Evolutionary conservation across 164 flowering plant species (phyloP).

Genomic region (Tinospora cordifolia): DNA sequence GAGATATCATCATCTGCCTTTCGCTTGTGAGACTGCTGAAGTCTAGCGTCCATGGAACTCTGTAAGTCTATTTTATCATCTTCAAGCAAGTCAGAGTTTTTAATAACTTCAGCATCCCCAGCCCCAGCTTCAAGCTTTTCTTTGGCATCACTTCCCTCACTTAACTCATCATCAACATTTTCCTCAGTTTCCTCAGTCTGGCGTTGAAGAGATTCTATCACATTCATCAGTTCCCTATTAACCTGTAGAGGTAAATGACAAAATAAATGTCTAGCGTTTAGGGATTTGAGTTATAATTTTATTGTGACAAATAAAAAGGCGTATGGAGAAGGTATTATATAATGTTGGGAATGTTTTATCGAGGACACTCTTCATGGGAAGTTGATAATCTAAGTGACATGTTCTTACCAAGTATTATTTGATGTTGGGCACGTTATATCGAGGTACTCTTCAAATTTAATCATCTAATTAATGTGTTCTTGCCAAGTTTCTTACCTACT

Average conservation of each 20-base stretch:
- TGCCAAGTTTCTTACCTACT: no score
- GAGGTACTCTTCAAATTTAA: no score
- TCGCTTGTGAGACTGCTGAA: background rate
- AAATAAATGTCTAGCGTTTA: background rate
- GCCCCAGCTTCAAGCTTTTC: background rate
- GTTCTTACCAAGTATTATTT: no score
- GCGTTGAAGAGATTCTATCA: conserved; percentile 49
- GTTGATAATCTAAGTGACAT: no score
- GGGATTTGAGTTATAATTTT: no score
- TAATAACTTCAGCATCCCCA: background rate
- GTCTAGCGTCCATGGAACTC: conserved; percentile 1
- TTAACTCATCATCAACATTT: conserved; percentile 3
- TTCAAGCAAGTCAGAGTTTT: conserved; percentile 6
- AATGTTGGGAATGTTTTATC: no score
- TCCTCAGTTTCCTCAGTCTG: conserved; percentile 1
- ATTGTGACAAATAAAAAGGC: background rate
- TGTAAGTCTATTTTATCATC: background rate
- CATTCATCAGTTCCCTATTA: conserved; percentile 60
- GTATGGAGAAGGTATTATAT: no score
- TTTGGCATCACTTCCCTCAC: background rate
- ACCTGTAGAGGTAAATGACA: conserved; percentile 33
- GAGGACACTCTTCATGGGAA: no score
- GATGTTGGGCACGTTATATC: no score
- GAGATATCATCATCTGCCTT: conserved; percentile 7
- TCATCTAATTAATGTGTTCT: no score